Conservation (phyloP, 768 basidiomycete genomes). For the Agrocybe chaxingu region DNA sequence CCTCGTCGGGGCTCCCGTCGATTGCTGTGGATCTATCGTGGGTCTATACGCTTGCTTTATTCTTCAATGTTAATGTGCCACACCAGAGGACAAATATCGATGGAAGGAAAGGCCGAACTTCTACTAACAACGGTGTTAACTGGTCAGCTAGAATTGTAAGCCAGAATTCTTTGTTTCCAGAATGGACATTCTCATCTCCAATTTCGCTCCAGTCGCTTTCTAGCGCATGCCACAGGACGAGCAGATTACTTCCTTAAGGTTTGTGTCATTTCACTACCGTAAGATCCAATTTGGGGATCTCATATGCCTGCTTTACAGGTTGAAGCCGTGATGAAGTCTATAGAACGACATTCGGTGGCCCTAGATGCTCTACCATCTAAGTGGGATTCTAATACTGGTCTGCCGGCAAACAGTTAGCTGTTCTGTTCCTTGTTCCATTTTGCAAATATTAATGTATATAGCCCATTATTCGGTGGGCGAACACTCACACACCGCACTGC, state of each 20-base stretch:
- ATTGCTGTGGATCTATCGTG: constrained; percentile 67
- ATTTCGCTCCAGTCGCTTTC: constrained; percentile 54
- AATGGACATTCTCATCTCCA: neutral
- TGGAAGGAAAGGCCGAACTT: constrained; percentile 27
- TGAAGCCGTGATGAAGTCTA: too few species aligned
- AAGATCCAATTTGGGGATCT: too few species aligned
- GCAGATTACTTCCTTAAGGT: constrained; percentile 23
- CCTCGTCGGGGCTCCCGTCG: constrained; percentile 65
- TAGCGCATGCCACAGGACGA: constrained; percentile 73
- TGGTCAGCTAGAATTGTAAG: constrained; percentile 64
- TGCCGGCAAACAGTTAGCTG: constrained; percentile 29
- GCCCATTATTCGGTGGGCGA: constrained; percentile 4
- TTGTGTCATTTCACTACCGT: too few species aligned
- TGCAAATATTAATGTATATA: neutral
- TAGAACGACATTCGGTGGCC: too few species aligned
- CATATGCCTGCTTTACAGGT: too few species aligned
- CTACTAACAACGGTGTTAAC: constrained; percentile 44
- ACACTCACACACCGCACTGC: constrained; percentile 27
- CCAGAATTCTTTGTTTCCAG: neutral
- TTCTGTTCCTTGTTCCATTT: neutral
- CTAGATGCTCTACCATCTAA: constrained; percentile 4
- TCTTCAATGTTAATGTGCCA: neutral
- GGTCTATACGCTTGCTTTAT: constrained; percentile 11
- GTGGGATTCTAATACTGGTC: constrained; percentile 11
- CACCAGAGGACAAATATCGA: constrained; percentile 33